Evolutionary conservation across 371 early-diverging fungal species (phyloP).

Genomic region (Chytridiales sp.): DNA sequence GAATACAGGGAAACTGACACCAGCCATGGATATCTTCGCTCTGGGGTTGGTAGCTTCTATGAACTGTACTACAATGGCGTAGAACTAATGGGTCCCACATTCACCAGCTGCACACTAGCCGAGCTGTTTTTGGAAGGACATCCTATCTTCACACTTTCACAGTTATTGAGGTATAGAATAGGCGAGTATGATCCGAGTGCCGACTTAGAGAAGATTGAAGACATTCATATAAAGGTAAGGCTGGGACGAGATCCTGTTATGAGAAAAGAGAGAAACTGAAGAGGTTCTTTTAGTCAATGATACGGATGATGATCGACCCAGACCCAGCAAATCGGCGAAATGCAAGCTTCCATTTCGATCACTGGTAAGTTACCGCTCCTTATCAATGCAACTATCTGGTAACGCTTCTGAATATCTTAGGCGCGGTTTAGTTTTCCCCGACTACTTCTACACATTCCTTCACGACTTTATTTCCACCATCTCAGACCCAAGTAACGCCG

Average conservation of each 20-base stretch:
- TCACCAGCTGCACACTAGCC: constrained; percentile 82
- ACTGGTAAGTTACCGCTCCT: constrained; percentile 61
- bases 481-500: constrained; percentile 53
- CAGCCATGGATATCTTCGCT: constrained; percentile 92
- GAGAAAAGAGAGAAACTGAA: background rate
- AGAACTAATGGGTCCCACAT: background rate
- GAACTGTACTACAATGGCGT: background rate
- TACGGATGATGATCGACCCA: constrained; percentile 82
- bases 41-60: constrained; percentile 64
- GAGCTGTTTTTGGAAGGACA: constrained; percentile 91
- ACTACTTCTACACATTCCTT: constrained; percentile 65
- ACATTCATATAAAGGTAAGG: constrained; percentile 67
- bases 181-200: constrained; percentile 70
- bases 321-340: constrained; percentile 71
- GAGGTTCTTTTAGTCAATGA: constrained; percentile 43
- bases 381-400: background rate
- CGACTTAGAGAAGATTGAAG: constrained; percentile 78
- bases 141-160: constrained; percentile 84
- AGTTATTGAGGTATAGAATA: constrained; percentile 80
- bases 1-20: constrained; percentile 48
- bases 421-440: constrained; percentile 75
- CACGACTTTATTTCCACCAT: constrained; percentile 73
- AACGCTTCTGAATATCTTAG: constrained; percentile 30
- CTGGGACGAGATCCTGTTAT: background rate
- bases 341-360: constrained; percentile 67